Evolutionary conservation across 371 early-diverging fungal species (phyloP).

Genomic region (Nematocida sp.): DNA sequence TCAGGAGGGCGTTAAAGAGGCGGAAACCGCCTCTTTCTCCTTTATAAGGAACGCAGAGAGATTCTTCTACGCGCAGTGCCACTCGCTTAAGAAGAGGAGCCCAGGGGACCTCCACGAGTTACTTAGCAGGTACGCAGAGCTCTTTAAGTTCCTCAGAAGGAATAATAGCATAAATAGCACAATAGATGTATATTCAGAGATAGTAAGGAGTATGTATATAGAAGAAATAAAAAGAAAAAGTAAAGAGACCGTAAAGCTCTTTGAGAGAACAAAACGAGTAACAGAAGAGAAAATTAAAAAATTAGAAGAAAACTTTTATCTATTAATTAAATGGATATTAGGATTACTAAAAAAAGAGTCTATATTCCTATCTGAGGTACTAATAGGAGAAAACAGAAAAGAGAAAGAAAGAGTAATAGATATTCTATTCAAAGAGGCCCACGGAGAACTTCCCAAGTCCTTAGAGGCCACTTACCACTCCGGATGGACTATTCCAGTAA

Average conservation of each 20-base stretch:
- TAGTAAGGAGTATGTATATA: background rate
- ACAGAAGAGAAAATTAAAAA: constrained; percentile 45
- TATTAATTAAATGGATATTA: constrained; percentile 8
- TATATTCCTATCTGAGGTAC: constrained; percentile 10
- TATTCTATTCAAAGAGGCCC: constrained; percentile 38
- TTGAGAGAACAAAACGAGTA: background rate
- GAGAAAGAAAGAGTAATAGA: constrained; percentile 17
- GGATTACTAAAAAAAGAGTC: constrained; percentile 8
- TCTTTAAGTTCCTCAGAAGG: constrained; percentile 9
- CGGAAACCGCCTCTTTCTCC: background rate
- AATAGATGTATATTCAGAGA: constrained; percentile 8
- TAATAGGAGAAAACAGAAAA: constrained; percentile 8
- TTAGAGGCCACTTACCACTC: background rate
- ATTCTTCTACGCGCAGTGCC: background rate
- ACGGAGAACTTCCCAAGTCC: background rate
- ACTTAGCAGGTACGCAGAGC: constrained; percentile 24
- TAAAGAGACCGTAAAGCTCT: constrained; percentile 8
- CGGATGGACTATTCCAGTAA: constrained; percentile 11
- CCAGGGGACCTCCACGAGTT: background rate
- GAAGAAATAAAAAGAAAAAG: constrained; percentile 2
- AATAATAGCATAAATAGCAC: background rate
- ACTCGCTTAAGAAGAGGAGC: constrained; percentile 5
- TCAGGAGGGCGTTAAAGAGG: constrained; percentile 3
- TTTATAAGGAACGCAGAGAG: constrained; percentile 14
- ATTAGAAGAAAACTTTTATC: constrained; percentile 33